phyloP scores from a whole-genome alignment of 352 stramenopile genomes.

The Phytophthora cactorum region DNA sequence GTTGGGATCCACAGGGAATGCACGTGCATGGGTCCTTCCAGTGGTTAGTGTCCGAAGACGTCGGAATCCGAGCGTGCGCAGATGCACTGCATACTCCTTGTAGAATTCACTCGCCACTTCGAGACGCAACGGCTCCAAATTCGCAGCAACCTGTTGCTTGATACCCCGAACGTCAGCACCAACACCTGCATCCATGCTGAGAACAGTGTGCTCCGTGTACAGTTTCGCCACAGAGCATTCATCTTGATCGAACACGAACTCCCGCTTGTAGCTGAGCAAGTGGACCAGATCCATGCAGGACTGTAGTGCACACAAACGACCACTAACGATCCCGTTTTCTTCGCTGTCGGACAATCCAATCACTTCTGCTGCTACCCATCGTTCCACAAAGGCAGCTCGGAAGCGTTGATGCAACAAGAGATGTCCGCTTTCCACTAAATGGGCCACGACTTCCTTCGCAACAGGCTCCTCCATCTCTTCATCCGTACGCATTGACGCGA shows the following conservation, averaged over 20 bases:
- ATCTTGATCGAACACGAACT: slow-evolving; percentile 83
- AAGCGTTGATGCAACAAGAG: slow-evolving; percentile 73
- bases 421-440: slow-evolving; percentile 68
- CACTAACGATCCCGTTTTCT: slow-evolving; percentile 50
- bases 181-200: slow-evolving; percentile 68
- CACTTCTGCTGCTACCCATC: slow-evolving; percentile 55
- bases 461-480: slow-evolving; percentile 66
- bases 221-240: slow-evolving; percentile 77
- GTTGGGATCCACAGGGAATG: slow-evolving; percentile 26
- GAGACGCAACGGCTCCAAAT: slow-evolving; percentile 70
- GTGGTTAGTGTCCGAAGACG: slow-evolving; percentile 53
- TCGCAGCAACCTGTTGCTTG: slow-evolving; percentile 77
- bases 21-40: slow-evolving; percentile 24
- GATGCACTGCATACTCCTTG: slow-evolving; percentile 65
- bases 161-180: slow-evolving; percentile 67
- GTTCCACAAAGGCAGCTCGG: slow-evolving; percentile 79
- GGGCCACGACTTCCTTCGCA: slow-evolving; percentile 53
- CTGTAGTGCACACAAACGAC: slow-evolving; percentile 60
- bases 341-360: slow-evolving; percentile 53
- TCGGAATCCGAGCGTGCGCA: slow-evolving; percentile 71
- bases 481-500: slow-evolving; percentile 40
- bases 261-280: slow-evolving; percentile 85
- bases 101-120: slow-evolving; percentile 79
- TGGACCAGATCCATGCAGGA: slow-evolving; percentile 88
- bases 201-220: slow-evolving; percentile 78